A percentile compares a stretch with the other conserved stretches of the same genome.
Conservation (phyloP, 140 eudicot species). For the Senecio squalidus region DNA sequence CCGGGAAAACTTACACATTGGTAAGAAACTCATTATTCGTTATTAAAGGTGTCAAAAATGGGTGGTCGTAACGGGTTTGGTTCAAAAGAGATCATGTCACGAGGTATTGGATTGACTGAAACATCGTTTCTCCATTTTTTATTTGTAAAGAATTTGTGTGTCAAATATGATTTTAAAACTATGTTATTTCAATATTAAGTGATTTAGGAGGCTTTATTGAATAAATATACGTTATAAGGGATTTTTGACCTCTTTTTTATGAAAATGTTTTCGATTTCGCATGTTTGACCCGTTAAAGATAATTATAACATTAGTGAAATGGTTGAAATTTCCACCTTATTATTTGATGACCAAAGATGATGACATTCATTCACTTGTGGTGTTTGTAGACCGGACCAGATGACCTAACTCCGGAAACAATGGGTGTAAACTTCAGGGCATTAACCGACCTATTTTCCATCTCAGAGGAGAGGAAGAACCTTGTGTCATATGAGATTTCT, state of each 20-base stretch:
- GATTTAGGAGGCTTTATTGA: not conserved
- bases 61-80: too few species aligned
- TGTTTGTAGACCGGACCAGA: slow-evolving; percentile 66
- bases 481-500: slow-evolving; percentile 49
- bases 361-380: slow-evolving; percentile 9
- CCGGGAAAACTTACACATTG: slow-evolving; percentile 93
- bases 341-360: not conserved
- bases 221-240: not conserved
- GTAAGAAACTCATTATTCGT: slow-evolving; percentile 32
- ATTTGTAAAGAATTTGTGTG: too few species aligned
- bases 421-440: slow-evolving; percentile 79
- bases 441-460: slow-evolving; percentile 66
- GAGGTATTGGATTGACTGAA: not conserved
- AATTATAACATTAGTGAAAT: not conserved
- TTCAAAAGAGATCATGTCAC: not conserved
- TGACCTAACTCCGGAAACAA: slow-evolving; percentile 52
- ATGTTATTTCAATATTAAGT: too few species aligned
- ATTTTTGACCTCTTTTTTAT: not conserved
- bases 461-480: slow-evolving; percentile 66
- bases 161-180: too few species aligned
- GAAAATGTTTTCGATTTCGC: not conserved
- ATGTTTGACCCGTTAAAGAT: not conserved
- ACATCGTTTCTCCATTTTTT: too few species aligned
- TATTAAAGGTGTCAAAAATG: not conserved
- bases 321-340: not conserved